Evolutionary conservation across 306 rosid species (phyloP), one percentile per base, ranked within the genome.

Genomic region (Cicer judaicum): DNA sequence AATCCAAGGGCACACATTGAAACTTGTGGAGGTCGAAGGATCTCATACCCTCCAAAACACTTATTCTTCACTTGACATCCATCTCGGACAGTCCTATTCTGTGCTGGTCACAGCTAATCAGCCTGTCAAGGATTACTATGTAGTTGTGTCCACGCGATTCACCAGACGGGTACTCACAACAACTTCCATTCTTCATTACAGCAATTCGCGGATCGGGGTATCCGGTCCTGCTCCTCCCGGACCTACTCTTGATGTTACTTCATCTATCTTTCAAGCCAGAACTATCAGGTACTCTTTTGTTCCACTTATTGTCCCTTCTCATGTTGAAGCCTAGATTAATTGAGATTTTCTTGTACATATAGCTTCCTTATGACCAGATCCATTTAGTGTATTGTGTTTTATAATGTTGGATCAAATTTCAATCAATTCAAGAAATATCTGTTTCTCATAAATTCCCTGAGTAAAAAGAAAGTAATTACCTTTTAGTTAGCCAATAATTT

Each of bases 91-190:
- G 86, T 83, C 96, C 69, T 91, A 85, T 78, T 94, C 98, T 60
- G 97, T 94, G 38, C 72, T 94, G 77, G 93, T 94, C 82, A 94
- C 96, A 48, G 98, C 98, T 41, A 81, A 94, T 64, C 98, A 94
- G 83, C 95, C 95, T 34, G 80, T 82, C 47, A 83, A 88, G 83
- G 98, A 94, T 84, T 91, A 94, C 89, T 91, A 91, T 4, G 65
- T 91, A 0, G 97, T 78, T 6, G 95, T 94, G 52, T 94, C 98
- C 9, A 78, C 98, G 0, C 88, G 97, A 47, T 94, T 94, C 80
- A 90, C 97, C 60, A 67, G 80, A 46, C 65, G 39, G 13, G 74
- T 94, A 12, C 96, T 91, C 78, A 88, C 98, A 68, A 88, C 97
- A 46, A 94, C 96, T 7, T 83, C 98, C 5, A 48, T 94, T 74